These are phyloP conservation scores for Claviceps paspali DNA, from an alignment of 2,329 filamentous ascomycete genomes.

Conservation along the genomic window DNA sequence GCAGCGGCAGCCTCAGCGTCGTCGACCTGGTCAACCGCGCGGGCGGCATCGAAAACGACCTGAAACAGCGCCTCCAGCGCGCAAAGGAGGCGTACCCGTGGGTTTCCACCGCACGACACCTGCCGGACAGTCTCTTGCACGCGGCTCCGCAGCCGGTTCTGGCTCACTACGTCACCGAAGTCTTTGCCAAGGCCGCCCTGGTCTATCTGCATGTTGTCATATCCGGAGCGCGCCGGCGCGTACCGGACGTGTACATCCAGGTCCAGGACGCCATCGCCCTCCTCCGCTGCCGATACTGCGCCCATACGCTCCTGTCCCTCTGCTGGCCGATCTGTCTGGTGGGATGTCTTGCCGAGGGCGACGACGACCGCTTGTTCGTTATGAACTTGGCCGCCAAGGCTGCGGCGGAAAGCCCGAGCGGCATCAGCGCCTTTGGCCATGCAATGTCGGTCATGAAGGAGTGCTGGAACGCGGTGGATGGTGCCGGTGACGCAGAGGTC, in stretches of 20 bases:
- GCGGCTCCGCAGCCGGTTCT: not conserved
- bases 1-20: not conserved
- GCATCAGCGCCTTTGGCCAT: not conserved
- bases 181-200: not conserved
- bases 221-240: not conserved
- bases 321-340: not conserved
- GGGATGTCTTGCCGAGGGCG: not conserved
- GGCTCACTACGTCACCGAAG: slow-evolving; percentile 1
- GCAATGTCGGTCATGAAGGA: not conserved
- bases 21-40: not conserved
- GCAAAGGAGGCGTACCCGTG: not conserved
- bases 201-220: not conserved
- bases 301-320: not conserved
- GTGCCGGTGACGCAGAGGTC: not conserved
- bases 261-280: not conserved
- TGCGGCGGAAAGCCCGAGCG: not conserved
- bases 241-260: not conserved
- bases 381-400: not conserved
- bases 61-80: not conserved
- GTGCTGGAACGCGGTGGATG: not conserved
- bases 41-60: not conserved
- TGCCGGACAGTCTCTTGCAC: not conserved
- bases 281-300: not conserved
- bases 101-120: not conserved
- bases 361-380: not conserved